Evolutionary conservation across 257 asterid genomes (phyloP), one percentile per base, ranked within the genome.

Genomic region (Nicotiana paniculata): DNA sequence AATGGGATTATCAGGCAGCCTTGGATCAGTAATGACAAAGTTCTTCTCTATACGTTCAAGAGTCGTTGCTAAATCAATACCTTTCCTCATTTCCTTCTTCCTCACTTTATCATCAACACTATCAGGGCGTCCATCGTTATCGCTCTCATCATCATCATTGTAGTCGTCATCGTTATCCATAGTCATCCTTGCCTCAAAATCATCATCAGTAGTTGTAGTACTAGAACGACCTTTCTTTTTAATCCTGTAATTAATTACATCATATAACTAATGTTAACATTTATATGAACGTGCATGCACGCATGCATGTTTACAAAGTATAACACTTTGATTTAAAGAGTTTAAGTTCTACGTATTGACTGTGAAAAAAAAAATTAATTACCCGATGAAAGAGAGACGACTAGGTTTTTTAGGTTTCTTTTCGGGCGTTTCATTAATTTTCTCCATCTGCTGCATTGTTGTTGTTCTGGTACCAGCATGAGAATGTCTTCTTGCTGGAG

Each of bases 41-140:
- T 96, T 96, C 85, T 96, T 96, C 95, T 96, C 99, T 0, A 96
- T 96, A 87, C 99, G 98, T 85, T 96, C 99, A 11, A 96, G 97
- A 3, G 99, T 96, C 3, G 99, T 96, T 30, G 99, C 99, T 84
- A 96, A 90, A 89, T 96, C 99, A 74, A 96, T 92, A 90, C 99
- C 99, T 92, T 96, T 96, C 66, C 99, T 93, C 98, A 94, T 96
- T 79, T 96, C 98, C 92, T 90, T 96, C 90, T 93, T 93, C 87
- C 99, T 91, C 37, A 93, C 97, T 91, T 91, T 94, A 55, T 96
- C 98, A 81, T 96, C 99, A 58, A 96, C 93, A 66, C 98, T 94
- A 57, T 92, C 96, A 2, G 97, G 98, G 82, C 98, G 85, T 51
- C 84, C 91, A 51, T 96, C 98, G 33, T 89, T 89, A 6, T 84